Evolutionary conservation across 768 basidiomycete species (phyloP), one percentile per base, ranked within the genome.

Genomic region (Suillus fuscotomentosus): DNA sequence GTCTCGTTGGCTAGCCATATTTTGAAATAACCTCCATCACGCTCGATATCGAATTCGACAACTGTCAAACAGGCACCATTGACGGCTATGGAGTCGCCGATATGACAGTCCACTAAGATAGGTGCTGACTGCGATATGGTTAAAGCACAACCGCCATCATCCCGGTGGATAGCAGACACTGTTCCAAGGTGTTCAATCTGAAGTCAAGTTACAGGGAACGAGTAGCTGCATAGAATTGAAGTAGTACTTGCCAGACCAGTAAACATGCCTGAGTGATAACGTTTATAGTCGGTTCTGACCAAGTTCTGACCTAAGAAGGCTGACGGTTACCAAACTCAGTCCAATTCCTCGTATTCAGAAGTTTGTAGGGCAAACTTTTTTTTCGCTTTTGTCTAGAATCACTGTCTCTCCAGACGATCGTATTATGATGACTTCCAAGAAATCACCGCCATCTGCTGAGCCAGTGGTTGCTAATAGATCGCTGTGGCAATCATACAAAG

Each of bases 1-100:
- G 97, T 99, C 81, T 99, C 97, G 69, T 97, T 96, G 53, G 97
- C 96, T 56, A 99, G 80, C 84, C 95, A 97, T 55, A 98, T 94
- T 71, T 86, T 92, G 82, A 99, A 99, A 84, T 86, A 91, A 6
- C 93, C 93, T 1, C 86, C 88, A 3, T 83, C 70, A 48, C 82
- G 79, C 39, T 77, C 78, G 66, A 81, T 76, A 71, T 91, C 83
- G 70, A 97, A 98, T 70, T 86, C 87, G 2, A 90, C 95, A 51
- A 97, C 97, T 0, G 97, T 99, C 73, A 99, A 74, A 74, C 97
- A 99, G 41, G 84, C 84, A 20, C 94, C 92, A 66, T 93, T 91
- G 67, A 95, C 90, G 48, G 92, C 91, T 62, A 97, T 99, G 31
- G 94, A 96, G 80, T 99, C 97, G 3, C 97, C 97, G 60, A 95